These are phyloP conservation scores for Ilyonectria mors-panacis DNA, from an alignment of 2,329 filamentous ascomycete genomes.

Conservation along the genomic window DNA sequence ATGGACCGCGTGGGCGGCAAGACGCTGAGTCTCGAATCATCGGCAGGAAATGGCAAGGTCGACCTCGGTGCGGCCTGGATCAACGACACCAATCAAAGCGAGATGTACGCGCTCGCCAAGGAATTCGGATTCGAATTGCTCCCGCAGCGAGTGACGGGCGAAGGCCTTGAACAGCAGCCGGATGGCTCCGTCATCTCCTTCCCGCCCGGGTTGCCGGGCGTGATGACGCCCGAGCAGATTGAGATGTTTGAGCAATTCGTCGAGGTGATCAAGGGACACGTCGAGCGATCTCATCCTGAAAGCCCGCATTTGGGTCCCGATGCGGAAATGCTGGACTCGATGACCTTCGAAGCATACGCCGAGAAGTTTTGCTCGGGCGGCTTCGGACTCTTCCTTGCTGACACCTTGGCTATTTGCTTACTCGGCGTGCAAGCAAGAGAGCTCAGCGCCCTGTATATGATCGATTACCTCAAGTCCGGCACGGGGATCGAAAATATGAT, in stretches of 20 bases:
- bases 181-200: neutral
- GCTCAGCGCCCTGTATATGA: conserved; percentile 28
- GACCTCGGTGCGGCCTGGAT: conserved; percentile 47
- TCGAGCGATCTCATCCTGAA: too few relatives aligned
- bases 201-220: neutral
- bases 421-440: conserved; percentile 41
- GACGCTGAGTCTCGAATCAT: conserved; percentile 31
- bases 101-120: conserved; percentile 37
- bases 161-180: neutral
- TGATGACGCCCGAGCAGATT: too few relatives aligned
- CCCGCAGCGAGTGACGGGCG: conserved; percentile 34
- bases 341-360: too few relatives aligned
- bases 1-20: conserved; percentile 66
- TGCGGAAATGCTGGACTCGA: too few relatives aligned
- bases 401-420: conserved; percentile 23
- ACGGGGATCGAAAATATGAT: conserved; percentile 38
- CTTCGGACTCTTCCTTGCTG: neutral
- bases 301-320: too few relatives aligned
- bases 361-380: too few relatives aligned
- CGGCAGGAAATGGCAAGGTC: conserved; percentile 25
- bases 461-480: conserved; percentile 40
- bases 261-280: too few relatives aligned
- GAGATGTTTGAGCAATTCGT: too few relatives aligned
- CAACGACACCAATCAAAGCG: conserved; percentile 42
- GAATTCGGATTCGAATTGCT: conserved; percentile 38